phyloP scores from a whole-genome alignment of 441 rosid species.

The Corymbia citriodora region DNA sequence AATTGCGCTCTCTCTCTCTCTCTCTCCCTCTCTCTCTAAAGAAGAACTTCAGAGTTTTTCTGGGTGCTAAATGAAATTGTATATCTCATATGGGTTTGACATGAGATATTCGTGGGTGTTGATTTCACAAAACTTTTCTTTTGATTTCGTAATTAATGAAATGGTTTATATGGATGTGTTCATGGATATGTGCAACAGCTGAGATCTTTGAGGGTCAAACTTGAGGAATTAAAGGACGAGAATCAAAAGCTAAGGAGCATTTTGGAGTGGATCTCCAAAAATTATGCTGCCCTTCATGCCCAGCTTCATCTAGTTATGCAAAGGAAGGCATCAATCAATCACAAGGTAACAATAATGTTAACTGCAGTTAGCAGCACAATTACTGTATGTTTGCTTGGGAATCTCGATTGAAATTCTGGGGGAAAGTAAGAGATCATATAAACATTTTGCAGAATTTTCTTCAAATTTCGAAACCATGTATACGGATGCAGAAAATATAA shows the following conservation, averaged over 20 bases:
- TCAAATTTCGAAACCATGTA: background rate
- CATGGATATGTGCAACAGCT: background rate
- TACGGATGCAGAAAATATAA: background rate
- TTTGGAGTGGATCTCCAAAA: slow-evolving; percentile 5
- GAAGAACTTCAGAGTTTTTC: background rate
- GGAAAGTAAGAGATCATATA: background rate
- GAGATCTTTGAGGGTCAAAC: background rate
- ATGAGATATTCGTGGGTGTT: background rate
- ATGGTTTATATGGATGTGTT: background rate
- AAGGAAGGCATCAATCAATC: background rate
- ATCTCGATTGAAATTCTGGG: background rate
- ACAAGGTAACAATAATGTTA: background rate
- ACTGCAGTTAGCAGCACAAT: background rate
- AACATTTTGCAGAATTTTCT: background rate
- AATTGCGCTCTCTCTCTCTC: background rate
- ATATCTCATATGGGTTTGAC: background rate
- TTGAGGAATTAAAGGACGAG: slow-evolving; percentile 9
- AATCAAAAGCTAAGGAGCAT: slow-evolving; percentile 5
- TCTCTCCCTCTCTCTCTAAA: background rate
- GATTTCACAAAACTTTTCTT: background rate
- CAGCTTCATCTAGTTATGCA: slow-evolving; percentile 9
- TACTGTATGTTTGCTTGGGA: background rate
- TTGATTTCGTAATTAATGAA: background rate
- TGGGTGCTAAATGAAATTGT: background rate
- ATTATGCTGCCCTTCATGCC: background rate